Conservation (phyloP, 2,329 filamentous ascomycete genomes). For the Colletotrichum phormii region DNA sequence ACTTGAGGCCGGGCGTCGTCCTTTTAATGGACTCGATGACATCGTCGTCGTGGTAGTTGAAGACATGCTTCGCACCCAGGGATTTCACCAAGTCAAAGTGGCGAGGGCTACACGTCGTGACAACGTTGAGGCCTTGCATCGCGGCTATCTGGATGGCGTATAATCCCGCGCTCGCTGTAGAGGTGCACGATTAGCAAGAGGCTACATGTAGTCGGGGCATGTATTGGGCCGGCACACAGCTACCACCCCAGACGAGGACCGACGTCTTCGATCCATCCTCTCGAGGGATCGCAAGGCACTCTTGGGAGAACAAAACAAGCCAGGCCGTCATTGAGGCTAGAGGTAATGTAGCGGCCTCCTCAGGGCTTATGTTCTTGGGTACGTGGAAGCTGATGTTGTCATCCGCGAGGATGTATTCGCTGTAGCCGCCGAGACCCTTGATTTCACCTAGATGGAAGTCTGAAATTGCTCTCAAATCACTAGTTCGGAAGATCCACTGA, state of each 20-base stretch:
- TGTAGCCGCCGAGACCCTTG: slow-evolving; percentile 51
- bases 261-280: slow-evolving; percentile 7
- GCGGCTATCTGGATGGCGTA: slow-evolving; percentile 51
- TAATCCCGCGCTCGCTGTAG: slow-evolving; percentile 50
- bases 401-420: slow-evolving; percentile 53
- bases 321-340: slow-evolving; percentile 52
- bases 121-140: slow-evolving; percentile 45
- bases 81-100: slow-evolving; percentile 47
- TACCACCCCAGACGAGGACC: slow-evolving; percentile 58
- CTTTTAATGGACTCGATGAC: slow-evolving; percentile 50
- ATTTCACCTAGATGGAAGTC: slow-evolving; percentile 38
- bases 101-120: slow-evolving; percentile 49
- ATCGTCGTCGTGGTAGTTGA: slow-evolving; percentile 53
- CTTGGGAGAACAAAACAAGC: slow-evolving; percentile 52
- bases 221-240: slow-evolving; percentile 46
- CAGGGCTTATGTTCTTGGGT: slow-evolving; percentile 43
- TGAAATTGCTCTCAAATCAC: background rate
- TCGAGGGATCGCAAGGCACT: slow-evolving; percentile 48
- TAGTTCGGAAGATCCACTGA: background rate
- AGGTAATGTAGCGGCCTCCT: slow-evolving; percentile 52
- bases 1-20: slow-evolving; percentile 46
- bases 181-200: background rate
- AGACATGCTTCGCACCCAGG: slow-evolving; percentile 48
- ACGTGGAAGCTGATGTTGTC: slow-evolving; percentile 54
- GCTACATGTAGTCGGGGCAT: background rate